Evolutionary conservation across 495 filamentous ascomycete genomes (phyloP).

Genomic region (Aspergillus bridgeri): DNA sequence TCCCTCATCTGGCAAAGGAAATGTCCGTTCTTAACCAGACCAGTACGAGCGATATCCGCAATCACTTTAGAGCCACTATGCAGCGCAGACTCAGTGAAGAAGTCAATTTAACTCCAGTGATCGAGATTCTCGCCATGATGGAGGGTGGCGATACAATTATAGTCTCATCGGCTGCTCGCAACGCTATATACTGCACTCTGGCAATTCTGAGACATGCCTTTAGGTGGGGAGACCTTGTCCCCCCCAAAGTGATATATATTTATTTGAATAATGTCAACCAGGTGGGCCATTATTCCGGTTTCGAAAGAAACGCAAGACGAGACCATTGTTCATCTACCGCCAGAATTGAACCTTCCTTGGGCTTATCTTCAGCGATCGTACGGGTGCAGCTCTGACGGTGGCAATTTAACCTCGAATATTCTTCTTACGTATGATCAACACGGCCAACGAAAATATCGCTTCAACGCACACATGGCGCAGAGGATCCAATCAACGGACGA

Average conservation of each 20-base stretch:
- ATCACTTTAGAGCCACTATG: too few relatives aligned
- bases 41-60: too few relatives aligned
- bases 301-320: conserved; percentile 41
- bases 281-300: conserved; percentile 44
- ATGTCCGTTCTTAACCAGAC: conserved; percentile 22
- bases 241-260: not conserved
- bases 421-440: conserved; percentile 30
- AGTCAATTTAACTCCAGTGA: too few relatives aligned
- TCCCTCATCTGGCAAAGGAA: conserved; percentile 19
- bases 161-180: too few relatives aligned
- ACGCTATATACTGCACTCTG: conserved; percentile 23
- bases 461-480: conserved; percentile 32
- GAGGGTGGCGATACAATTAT: too few relatives aligned
- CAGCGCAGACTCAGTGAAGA: too few relatives aligned
- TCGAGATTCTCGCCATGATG: too few relatives aligned
- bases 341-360: conserved; percentile 35
- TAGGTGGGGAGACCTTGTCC: conserved; percentile 12
- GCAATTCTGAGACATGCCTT: conserved; percentile 33
- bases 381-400: conserved; percentile 31
- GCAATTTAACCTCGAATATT: conserved; percentile 35
- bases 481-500: conserved; percentile 28
- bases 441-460: conserved; percentile 23
- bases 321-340: conserved; percentile 31
- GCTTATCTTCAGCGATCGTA: conserved; percentile 32
- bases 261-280: conserved; percentile 7